Conservation (phyloP, 1,284 basidiomycete genomes). For the Ustilago cynodontis region DNA sequence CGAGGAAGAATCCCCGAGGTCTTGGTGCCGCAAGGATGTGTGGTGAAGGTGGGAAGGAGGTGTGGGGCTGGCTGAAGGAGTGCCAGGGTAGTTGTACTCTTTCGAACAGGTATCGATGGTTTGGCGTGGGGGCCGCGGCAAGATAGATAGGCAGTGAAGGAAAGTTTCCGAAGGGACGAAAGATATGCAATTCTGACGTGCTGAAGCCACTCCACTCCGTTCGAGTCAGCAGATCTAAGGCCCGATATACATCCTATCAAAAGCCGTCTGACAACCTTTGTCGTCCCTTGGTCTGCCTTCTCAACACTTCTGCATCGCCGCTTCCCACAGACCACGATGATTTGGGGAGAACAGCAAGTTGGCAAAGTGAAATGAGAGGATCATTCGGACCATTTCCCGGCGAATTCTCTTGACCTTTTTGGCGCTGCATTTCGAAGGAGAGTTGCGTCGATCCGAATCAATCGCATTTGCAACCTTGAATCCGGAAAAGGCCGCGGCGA, state of each 20-base stretch:
- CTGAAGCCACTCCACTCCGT: conserved; percentile 2
- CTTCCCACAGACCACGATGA: background rate
- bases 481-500: conserved; percentile 2
- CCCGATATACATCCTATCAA: background rate
- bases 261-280: too few relatives aligned
- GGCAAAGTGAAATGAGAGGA: background rate
- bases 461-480: background rate
- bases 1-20: too few relatives aligned
- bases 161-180: background rate
- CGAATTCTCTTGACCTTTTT: background rate
- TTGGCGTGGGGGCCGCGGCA: too few relatives aligned
- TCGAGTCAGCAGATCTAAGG: conserved; percentile 16
- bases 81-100: background rate
- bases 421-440: too few relatives aligned
- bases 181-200: conserved; percentile 13
- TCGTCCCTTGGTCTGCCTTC: background rate
- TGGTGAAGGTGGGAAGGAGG: background rate
- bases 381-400: conserved; percentile 4
- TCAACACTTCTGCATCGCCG: background rate
- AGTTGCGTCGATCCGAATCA: background rate
- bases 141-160: background rate
- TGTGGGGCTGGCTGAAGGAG: background rate
- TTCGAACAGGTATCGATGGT: background rate
- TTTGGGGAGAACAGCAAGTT: background rate
- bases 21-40: background rate